phyloP scores from a whole-genome alignment of 108 stramenopile genomes.

The Skeletonema menzelii region DNA sequence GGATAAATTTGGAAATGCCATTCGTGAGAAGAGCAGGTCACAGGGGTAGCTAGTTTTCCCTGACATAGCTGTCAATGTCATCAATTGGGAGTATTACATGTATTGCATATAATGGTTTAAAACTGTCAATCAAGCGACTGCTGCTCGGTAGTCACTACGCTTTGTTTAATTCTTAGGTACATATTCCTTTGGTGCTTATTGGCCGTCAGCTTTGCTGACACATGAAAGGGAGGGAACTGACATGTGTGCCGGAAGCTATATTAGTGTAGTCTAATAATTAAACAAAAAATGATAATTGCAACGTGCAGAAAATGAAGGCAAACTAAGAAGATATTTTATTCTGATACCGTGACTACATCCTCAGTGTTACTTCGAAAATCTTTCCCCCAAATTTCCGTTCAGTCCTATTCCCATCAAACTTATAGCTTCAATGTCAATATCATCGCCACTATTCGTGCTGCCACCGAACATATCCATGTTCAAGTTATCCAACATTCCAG shows the following conservation, averaged over 20 bases:
- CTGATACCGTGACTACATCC: neutral
- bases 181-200: too few relatives aligned
- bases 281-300: neutral
- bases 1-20: conserved; percentile 9
- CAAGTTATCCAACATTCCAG: conserved; percentile 77
- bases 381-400: conserved; percentile 16
- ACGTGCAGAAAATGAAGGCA: neutral
- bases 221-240: too few relatives aligned
- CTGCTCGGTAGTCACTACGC: too few relatives aligned
- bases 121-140: too few relatives aligned
- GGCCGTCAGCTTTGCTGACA: too few relatives aligned
- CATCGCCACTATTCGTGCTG: conserved; percentile 51
- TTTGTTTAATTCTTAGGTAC: too few relatives aligned
- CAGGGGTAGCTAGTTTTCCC: too few relatives aligned
- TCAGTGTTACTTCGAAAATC: conserved; percentile 1
- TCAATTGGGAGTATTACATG: too few relatives aligned
- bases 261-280: neutral
- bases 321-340: neutral
- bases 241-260: too few relatives aligned
- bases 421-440: conserved; percentile 84
- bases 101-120: too few relatives aligned
- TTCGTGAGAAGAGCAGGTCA: neutral
- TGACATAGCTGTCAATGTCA: too few relatives aligned
- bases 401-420: conserved; percentile 81
- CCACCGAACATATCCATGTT: conserved; percentile 58